These are phyloP conservation scores for Diaporthe destruens DNA, from an alignment of 2,329 filamentous ascomycete species.

Conservation along the genomic window DNA sequence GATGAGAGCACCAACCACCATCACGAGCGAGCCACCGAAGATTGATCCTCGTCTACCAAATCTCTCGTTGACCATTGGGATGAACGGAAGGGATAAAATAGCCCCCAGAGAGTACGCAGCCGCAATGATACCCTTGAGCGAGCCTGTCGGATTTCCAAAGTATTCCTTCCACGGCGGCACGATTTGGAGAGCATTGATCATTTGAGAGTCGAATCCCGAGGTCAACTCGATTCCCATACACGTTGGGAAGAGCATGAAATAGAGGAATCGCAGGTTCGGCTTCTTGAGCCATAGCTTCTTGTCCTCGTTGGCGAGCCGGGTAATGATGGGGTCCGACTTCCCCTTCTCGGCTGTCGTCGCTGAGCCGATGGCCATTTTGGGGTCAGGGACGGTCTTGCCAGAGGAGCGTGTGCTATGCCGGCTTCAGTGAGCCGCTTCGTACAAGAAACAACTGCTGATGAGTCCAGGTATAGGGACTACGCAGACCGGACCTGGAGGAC, in stretches of 20 bases:
- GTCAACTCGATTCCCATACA: slow-evolving; percentile 72
- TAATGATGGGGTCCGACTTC: slow-evolving; percentile 45
- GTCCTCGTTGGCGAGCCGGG: slow-evolving; percentile 55
- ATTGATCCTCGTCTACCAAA: slow-evolving; percentile 70
- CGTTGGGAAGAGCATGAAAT: slow-evolving; percentile 69
- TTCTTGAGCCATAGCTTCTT: slow-evolving; percentile 68
- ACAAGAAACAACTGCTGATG: neutral
- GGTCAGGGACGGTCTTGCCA: neutral
- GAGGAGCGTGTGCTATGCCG: neutral
- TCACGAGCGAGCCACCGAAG: slow-evolving; percentile 65
- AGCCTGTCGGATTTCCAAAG: slow-evolving; percentile 59
- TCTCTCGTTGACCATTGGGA: slow-evolving; percentile 66
- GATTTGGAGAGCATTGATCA: slow-evolving; percentile 60
- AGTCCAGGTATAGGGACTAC: neutral
- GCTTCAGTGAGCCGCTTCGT: slow-evolving; percentile 19
- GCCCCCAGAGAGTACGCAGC: slow-evolving; percentile 72
- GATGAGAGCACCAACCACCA: slow-evolving; percentile 66
- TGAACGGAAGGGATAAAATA: slow-evolving; percentile 68
- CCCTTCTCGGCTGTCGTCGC: slow-evolving; percentile 37
- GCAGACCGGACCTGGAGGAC: neutral
- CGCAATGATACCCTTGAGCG: slow-evolving; percentile 66
- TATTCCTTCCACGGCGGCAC: slow-evolving; percentile 55
- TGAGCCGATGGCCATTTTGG: slow-evolving; percentile 34
- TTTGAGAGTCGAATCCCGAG: slow-evolving; percentile 60
- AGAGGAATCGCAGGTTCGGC: slow-evolving; percentile 68